Evolutionary conservation across 805 yeast species (phyloP), one percentile per base, ranked within the genome.

Genomic region (Lipomyces yamadae): DNA sequence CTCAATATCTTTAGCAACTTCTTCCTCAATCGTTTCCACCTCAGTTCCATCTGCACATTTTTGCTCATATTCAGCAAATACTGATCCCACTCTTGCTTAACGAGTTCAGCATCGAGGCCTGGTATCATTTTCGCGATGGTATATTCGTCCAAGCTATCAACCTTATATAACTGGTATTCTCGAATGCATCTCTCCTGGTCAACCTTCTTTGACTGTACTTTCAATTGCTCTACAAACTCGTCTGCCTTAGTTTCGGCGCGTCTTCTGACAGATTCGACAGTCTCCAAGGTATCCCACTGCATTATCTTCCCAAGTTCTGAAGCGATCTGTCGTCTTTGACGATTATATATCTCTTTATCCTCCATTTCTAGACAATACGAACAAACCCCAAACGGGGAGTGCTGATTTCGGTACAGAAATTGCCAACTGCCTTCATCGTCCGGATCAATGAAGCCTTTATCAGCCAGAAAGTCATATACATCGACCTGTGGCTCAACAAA

Each of bases 341-440:
- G 32, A 10, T 55, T 45, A 32, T 42, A 62, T 6, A 61, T 35
- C 45, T 45, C 60, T n/a, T 18, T 39, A n/a, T 39, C 53, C 45
- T 65, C 66, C 54, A 62, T 33, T 15, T 65, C 63, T 24, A 33
- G 24, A 45, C 68, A 65, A 37, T 65, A 65, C 30, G 48, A 32
- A 52, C 68, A 65, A 10, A 18, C 18, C 30, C 63, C 62, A 42
- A 37, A 32, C 4, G 54, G 53, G 15, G 62, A 45, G 33, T 65
- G 68, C 56, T 62, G 65, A 35, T 59, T 35, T 24, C 55, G 50
- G 18, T 55, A 45, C 1, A 65, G 57, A 54, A 42, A 65, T 18
- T 45, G 53, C 66, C 68, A 62, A 29, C 35, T 54, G 24, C 29
- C 48, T 15, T 55, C 34, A 37, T 60, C 55, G 11, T 50, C 45